Percentiles rank a stretch among this genome's conserved stretches.
Conservation (phyloP, 73 alveolate species). For the Blepharisma japonicum region DNA sequence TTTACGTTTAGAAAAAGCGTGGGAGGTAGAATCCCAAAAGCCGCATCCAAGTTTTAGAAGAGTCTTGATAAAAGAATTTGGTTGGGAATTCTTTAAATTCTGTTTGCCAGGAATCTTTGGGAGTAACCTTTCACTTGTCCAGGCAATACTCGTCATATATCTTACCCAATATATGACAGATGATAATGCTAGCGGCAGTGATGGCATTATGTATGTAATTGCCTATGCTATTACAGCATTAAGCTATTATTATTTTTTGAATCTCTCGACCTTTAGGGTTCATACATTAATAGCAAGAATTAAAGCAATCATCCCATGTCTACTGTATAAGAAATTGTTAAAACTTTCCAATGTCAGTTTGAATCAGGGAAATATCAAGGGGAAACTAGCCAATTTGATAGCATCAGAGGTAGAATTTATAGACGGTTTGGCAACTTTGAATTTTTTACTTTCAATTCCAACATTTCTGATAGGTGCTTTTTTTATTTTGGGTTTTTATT, state of each 20-base stretch:
- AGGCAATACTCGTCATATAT: neutral
- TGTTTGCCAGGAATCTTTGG: neutral
- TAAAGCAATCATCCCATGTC: neutral
- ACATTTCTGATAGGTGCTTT: neutral
- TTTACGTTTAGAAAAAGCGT: neutral
- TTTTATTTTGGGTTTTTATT: neutral
- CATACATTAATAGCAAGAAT: neutral
- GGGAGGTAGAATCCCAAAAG: neutral
- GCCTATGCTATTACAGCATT: neutral
- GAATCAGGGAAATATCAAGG: neutral
- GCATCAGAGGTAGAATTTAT: constrained; percentile 1
- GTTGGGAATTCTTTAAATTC: neutral
- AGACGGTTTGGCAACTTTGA: neutral
- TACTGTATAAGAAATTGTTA: neutral
- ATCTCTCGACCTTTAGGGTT: neutral
- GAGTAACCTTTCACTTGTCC: neutral
- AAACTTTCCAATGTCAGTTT: neutral
- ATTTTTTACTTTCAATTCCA: neutral
- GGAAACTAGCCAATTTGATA: neutral
- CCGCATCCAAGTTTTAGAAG: neutral
- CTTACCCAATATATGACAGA: neutral
- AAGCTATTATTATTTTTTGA: neutral
- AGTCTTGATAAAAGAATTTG: neutral
- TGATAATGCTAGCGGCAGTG: neutral
- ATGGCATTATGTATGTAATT: neutral